Evolutionary conservation across 331 rosid genomes (phyloP).

Genomic region (Pyrus hybrid): DNA sequence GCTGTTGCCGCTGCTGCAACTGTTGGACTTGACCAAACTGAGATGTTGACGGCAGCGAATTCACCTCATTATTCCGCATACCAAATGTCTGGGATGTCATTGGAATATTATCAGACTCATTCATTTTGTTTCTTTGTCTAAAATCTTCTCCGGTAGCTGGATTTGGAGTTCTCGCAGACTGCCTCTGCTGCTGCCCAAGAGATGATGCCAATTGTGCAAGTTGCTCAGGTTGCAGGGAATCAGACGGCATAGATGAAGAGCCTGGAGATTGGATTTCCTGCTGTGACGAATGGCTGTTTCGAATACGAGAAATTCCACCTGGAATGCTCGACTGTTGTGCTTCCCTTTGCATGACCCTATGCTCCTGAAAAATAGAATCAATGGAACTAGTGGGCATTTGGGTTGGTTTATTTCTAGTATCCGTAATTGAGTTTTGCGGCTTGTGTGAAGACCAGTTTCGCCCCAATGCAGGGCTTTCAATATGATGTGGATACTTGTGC

Average conservation of each 20-base stretch:
- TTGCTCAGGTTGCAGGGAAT: constrained; percentile 64
- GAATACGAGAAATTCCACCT: constrained; percentile 37
- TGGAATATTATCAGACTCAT: constrained; percentile 30
- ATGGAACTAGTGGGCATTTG: constrained; percentile 24
- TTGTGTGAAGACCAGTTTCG: constrained; percentile 49
- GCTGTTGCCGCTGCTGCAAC: constrained; percentile 45
- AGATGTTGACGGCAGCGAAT: constrained; percentile 35
- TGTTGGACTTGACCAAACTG: constrained; percentile 46
- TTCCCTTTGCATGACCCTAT: constrained; percentile 27
- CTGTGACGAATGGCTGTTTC: constrained; percentile 23
- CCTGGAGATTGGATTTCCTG: constrained; percentile 37
- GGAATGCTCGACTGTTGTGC: constrained; percentile 32
- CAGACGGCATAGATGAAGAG: constrained; percentile 36
- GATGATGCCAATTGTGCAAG: constrained; percentile 75
- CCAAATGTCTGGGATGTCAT: constrained; percentile 43
- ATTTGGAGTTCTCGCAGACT: constrained; percentile 33
- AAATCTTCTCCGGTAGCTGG: constrained; percentile 30
- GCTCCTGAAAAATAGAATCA: constrained; percentile 44
- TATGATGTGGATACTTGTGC: constrained; percentile 45
- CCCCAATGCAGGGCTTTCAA: constrained; percentile 27
- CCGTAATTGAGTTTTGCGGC: constrained; percentile 33
- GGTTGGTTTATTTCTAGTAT: constrained; percentile 28
- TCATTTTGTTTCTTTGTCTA: constrained; percentile 32
- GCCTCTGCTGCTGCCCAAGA: constrained; percentile 68
- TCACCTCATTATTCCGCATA: constrained; percentile 35